phyloP scores from a whole-genome alignment of 1,284 basidiomycete genomes.

The Fistulina hepatica region DNA sequence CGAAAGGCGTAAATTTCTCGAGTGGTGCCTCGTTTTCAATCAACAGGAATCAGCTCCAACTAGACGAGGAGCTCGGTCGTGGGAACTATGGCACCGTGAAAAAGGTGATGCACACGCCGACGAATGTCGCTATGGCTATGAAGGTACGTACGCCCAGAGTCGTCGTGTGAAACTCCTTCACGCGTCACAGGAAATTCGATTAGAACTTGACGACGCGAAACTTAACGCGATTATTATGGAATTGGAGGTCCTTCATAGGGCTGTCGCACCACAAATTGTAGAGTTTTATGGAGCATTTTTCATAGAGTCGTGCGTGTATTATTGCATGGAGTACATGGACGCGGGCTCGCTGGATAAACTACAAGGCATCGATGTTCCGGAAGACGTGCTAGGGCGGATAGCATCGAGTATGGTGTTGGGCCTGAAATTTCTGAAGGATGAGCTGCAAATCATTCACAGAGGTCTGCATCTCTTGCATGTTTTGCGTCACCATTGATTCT shows the following conservation, averaged over 20 bases:
- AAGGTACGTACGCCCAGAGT: constrained; percentile 49
- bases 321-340: constrained; percentile 99
- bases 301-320: constrained; percentile 97
- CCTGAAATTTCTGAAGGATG: constrained; percentile 91
- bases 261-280: constrained; percentile 84
- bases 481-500: constrained; percentile 5
- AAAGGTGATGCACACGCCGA: constrained; percentile 89
- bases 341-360: constrained; percentile 89
- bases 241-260: constrained; percentile 93
- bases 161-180: constrained; percentile 11
- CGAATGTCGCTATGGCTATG: constrained; percentile 97
- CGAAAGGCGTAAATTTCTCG: constrained; percentile 89
- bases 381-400: constrained; percentile 79
- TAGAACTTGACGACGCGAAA: constrained; percentile 93
- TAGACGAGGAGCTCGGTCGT: constrained; percentile 87
- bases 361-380: constrained; percentile 57
- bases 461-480: constrained; percentile 34
- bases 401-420: constrained; percentile 81
- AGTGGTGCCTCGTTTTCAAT: constrained; percentile 90
- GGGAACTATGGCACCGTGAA: constrained; percentile 98
- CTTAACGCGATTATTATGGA: constrained; percentile 98
- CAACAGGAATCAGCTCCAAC: constrained; percentile 90
- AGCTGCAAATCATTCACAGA: constrained; percentile 94
- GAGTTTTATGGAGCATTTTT: constrained; percentile 99
- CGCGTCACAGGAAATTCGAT: constrained; percentile 76